A percentile compares a stretch with the other conserved stretches of the same genome.
These are phyloP conservation scores for Penicillium sp. DNA, from an alignment of 2,329 filamentous ascomycete species.

Conservation along the genomic window DNA sequence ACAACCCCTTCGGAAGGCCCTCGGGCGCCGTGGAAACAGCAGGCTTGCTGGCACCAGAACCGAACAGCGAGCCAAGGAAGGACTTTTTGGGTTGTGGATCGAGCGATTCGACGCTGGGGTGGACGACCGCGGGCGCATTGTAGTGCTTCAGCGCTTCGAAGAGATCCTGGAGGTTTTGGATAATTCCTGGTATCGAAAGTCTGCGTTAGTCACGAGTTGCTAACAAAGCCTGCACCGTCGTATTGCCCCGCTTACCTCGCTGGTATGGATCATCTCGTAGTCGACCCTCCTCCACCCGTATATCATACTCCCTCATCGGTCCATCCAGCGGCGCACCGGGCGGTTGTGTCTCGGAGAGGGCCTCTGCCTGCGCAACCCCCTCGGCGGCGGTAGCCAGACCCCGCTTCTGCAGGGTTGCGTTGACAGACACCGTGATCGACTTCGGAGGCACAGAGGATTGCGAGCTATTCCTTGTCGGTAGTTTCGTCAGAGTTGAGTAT, in stretches of 20 bases:
- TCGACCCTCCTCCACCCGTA: conserved; percentile 70
- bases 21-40: conserved; percentile 58
- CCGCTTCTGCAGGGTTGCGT: conserved; percentile 17
- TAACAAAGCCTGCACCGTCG: background rate
- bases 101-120: conserved; percentile 73
- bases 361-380: conserved; percentile 4
- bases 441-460: background rate
- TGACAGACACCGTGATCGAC: conserved; percentile 17
- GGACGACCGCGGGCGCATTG: conserved; percentile 70
- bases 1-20: conserved; percentile 83
- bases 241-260: conserved; percentile 60
- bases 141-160: conserved; percentile 81
- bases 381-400: conserved; percentile 23
- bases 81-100: conserved; percentile 55
- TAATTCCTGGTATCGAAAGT: conserved; percentile 64
- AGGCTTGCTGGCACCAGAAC: conserved; percentile 36
- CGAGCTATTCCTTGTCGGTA: background rate
- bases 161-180: conserved; percentile 84
- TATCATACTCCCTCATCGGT: conserved; percentile 86
- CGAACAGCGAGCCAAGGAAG: conserved; percentile 55
- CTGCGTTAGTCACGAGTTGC: background rate
- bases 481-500: conserved; percentile 2
- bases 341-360: conserved; percentile 8
- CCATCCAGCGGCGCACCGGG: conserved; percentile 49
- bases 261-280: conserved; percentile 90